phyloP scores from a whole-genome alignment of 192 early-diverging fungal genomes.

The Borealophlyctis nickersoniae region DNA sequence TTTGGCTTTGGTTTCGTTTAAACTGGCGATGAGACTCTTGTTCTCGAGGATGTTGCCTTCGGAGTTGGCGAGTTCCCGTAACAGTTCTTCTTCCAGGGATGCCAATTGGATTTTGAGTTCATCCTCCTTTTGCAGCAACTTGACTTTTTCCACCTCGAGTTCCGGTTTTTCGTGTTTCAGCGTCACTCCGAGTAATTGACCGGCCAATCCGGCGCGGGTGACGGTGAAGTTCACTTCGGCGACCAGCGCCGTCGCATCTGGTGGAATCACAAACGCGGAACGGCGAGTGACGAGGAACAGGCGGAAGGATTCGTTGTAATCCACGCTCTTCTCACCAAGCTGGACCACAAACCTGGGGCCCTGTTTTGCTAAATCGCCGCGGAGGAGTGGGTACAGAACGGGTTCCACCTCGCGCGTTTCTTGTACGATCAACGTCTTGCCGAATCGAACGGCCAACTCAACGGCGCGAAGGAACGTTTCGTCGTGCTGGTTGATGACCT shows the following conservation, averaged over 20 bases:
- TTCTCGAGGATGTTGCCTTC: constrained; percentile 65
- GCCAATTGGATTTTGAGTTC: constrained; percentile 52
- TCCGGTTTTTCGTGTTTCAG: constrained; percentile 56
- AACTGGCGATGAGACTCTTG: constrained; percentile 41
- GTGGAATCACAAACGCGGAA: constrained; percentile 38
- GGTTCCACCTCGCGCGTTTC: constrained; percentile 50
- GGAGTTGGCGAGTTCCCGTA: constrained; percentile 52
- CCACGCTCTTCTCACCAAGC: constrained; percentile 55
- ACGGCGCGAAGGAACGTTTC: constrained; percentile 50
- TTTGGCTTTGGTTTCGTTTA: constrained; percentile 60
- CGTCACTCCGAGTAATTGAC: constrained; percentile 53
- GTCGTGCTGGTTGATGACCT: constrained; percentile 54
- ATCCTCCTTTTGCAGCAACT: constrained; percentile 52
- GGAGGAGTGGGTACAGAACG: constrained; percentile 46
- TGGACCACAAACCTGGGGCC: constrained; percentile 49
- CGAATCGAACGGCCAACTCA: constrained; percentile 59
- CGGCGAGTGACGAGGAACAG: constrained; percentile 46
- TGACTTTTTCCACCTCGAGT: constrained; percentile 49
- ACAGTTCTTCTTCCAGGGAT: constrained; percentile 49
- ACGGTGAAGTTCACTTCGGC: constrained; percentile 57
- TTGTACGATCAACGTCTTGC: constrained; percentile 56
- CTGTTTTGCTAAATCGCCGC: constrained; percentile 47
- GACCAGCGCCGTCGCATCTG: constrained; percentile 36
- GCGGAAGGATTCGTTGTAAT: constrained; percentile 56
- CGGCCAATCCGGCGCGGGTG: constrained; percentile 51